Evolutionary conservation across 345 rosid genomes (phyloP).

Genomic region (Populus simonii): DNA sequence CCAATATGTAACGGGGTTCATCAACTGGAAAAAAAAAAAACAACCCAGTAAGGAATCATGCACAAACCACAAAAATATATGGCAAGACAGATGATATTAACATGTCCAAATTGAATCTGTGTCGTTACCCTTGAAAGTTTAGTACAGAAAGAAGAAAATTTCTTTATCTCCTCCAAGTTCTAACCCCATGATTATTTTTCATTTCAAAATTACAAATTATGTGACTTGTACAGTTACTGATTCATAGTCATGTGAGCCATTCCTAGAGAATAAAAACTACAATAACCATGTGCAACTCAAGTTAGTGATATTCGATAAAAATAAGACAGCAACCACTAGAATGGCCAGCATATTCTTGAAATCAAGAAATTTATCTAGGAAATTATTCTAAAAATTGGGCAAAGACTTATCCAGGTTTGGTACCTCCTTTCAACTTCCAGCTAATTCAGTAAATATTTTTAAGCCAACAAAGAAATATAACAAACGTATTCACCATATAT

Average conservation of each 20-base stretch:
- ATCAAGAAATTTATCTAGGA: too few relatives aligned
- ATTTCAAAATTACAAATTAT: background rate
- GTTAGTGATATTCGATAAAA: background rate
- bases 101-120: background rate
- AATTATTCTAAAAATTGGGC: background rate
- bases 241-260: background rate
- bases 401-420: background rate
- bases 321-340: background rate
- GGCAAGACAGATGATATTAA: background rate
- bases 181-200: background rate
- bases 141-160: background rate
- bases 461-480: slow-evolving; percentile 7
- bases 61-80: background rate
- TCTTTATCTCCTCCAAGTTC: background rate
- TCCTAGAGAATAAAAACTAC: background rate
- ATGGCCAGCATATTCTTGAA: background rate
- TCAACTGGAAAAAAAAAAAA: background rate
- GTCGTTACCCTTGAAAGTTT: background rate
- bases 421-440: background rate
- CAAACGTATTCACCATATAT: background rate
- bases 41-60: background rate
- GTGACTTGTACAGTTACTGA: background rate
- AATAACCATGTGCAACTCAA: background rate
- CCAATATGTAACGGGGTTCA: background rate
- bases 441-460: background rate